Conservation (phyloP, 2,329 filamentous ascomycete genomes). For the Neoascochyta sp. region DNA sequence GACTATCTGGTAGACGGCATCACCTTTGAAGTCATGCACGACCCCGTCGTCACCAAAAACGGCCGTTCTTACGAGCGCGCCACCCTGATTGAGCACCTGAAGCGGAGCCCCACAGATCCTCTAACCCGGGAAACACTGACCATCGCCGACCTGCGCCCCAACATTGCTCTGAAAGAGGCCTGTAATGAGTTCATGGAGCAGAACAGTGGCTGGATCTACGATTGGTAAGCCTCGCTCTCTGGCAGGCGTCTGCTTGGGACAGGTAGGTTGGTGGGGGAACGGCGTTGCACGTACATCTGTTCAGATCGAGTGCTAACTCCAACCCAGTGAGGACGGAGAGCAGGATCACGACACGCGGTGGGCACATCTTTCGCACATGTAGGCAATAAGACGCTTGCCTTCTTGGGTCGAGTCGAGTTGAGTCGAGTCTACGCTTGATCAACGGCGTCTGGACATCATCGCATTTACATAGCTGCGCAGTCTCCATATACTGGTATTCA, state of each 20-base stretch:
- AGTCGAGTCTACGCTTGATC: too few species aligned
- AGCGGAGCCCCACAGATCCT: constrained; percentile 71
- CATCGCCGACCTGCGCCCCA: constrained; percentile 70
- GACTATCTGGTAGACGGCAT: constrained; percentile 77
- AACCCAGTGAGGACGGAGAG: constrained; percentile 24
- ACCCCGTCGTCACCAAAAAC: constrained; percentile 69
- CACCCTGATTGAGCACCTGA: constrained; percentile 81
- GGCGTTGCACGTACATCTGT: too few species aligned
- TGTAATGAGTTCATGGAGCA: constrained; percentile 80
- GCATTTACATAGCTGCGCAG: too few species aligned
- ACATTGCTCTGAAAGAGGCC: constrained; percentile 74
- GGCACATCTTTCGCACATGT: constrained; percentile 25
- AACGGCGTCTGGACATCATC: too few species aligned
- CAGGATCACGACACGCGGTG: constrained; percentile 23
- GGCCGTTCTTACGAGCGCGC: constrained; percentile 88
- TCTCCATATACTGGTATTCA: too few species aligned
- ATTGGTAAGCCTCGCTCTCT: constrained; percentile 60
- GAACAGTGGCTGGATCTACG: constrained; percentile 82
- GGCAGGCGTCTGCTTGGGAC: constrained; percentile 6
- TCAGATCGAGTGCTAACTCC: constrained; percentile 20
- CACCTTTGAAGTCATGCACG: constrained; percentile 68
- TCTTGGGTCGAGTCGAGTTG: too few species aligned
- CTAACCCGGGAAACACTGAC: constrained; percentile 73
- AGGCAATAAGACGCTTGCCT: too few species aligned
- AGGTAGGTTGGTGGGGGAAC: constrained; percentile 11